Conservation (phyloP, 1,139 yeast genomes). For the Hansenula lynferdii region DNA sequence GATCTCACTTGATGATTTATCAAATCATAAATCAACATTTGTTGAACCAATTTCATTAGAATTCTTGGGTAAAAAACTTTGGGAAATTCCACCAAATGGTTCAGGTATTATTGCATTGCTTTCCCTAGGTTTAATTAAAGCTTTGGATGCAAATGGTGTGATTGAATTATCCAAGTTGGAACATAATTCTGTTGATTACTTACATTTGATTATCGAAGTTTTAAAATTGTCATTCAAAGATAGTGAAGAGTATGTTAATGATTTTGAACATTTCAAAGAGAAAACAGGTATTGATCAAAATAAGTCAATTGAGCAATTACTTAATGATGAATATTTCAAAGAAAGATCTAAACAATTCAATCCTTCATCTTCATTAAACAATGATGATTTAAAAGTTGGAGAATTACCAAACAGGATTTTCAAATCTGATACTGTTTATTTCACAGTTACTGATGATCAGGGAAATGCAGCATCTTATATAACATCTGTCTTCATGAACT, state of each 20-base stretch:
- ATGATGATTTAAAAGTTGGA: slow-evolving; percentile 42
- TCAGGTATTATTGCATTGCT: slow-evolving; percentile 72
- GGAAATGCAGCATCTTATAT: slow-evolving; percentile 85
- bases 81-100: slow-evolving; percentile 85
- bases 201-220: slow-evolving; percentile 66
- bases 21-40: slow-evolving; percentile 49
- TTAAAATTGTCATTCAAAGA: slow-evolving; percentile 72
- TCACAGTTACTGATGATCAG: slow-evolving; percentile 60
- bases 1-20: slow-evolving; percentile 51
- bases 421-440: slow-evolving; percentile 74
- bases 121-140: slow-evolving; percentile 61
- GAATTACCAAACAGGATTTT: slow-evolving; percentile 55
- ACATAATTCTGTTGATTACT: slow-evolving; percentile 69
- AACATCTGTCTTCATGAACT: slow-evolving; percentile 65
- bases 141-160: slow-evolving; percentile 42
- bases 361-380: slow-evolving; percentile 35
- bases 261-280: slow-evolving; percentile 36
- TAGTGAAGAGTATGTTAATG: slow-evolving; percentile 71
- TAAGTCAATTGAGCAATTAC: slow-evolving; percentile 25
- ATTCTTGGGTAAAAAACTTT: slow-evolving; percentile 42
- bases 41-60: slow-evolving; percentile 57
- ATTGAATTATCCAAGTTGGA: slow-evolving; percentile 41
- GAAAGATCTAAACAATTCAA: slow-evolving; percentile 46
- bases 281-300: slow-evolving; percentile 17
- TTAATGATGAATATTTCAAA: slow-evolving; percentile 39